Evolutionary conservation across 73 alveolate genomes (phyloP).

Genomic region (Breviolum minutum): DNA sequence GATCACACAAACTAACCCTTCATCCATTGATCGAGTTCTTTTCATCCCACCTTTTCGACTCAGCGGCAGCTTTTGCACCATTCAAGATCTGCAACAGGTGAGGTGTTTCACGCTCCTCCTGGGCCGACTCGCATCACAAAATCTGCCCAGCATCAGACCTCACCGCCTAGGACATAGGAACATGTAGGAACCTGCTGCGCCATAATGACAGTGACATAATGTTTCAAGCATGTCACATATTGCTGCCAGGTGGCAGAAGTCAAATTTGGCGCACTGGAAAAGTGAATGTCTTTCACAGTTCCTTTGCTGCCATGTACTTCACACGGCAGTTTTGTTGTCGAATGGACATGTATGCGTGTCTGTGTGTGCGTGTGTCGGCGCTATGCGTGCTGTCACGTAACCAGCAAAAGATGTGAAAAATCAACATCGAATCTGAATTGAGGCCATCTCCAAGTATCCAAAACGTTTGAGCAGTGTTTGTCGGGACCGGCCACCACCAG

Average conservation of each 20-base stretch:
- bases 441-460: conserved; percentile 4
- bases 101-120: conserved; percentile 60
- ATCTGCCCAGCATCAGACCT: too few species aligned
- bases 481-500: conserved; percentile 92
- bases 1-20: too few species aligned
- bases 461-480: conserved; percentile 26
- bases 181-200: not conserved
- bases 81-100: conserved; percentile 3
- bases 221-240: not conserved
- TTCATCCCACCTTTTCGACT: not conserved
- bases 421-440: too few species aligned
- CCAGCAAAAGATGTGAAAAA: too few species aligned
- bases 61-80: conserved; percentile 25
- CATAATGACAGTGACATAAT: not conserved
- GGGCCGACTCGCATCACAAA: not conserved
- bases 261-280: conserved; percentile 50
- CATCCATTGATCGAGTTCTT: not conserved
- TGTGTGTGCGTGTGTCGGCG: too few species aligned
- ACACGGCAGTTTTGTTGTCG: too few species aligned
- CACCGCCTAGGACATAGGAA: too few species aligned
- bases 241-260: conserved; percentile 19
- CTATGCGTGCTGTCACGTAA: too few species aligned
- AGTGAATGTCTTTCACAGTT: not conserved
- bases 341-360: too few species aligned
- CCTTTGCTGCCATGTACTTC: not conserved